These are phyloP conservation scores for Aureobasidium melanogenum DNA, from an alignment of 2,329 filamentous ascomycete genomes.

Conservation along the genomic window DNA sequence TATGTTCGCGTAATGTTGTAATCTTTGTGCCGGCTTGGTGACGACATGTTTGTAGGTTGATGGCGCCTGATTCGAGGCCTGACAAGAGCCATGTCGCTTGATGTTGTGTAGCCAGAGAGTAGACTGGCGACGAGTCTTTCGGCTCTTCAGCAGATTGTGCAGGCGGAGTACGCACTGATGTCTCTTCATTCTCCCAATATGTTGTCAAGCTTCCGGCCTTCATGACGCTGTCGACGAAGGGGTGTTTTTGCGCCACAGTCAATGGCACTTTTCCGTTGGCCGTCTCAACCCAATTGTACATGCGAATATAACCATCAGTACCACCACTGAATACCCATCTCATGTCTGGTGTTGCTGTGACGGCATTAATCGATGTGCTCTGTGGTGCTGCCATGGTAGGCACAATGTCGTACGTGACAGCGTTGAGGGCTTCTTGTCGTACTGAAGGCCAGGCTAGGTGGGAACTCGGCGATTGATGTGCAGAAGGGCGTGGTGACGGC, in stretches of 20 bases:
- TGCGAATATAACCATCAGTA: slow-evolving; percentile 89
- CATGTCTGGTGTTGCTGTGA: slow-evolving; percentile 87
- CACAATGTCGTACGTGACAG: slow-evolving; percentile 83
- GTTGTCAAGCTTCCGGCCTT: slow-evolving; percentile 91
- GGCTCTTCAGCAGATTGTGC: slow-evolving; percentile 40
- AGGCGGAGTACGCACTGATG: slow-evolving; percentile 31
- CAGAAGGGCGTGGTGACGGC: slow-evolving; percentile 33
- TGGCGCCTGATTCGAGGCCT: slow-evolving; percentile 80
- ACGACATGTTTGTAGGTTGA: slow-evolving; percentile 86
- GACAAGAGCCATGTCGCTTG: slow-evolving; percentile 86
- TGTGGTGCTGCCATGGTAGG: slow-evolving; percentile 96
- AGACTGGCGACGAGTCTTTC: slow-evolving; percentile 64
- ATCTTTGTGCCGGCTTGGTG: slow-evolving; percentile 94
- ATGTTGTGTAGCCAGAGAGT: slow-evolving; percentile 85
- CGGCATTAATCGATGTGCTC: slow-evolving; percentile 87
- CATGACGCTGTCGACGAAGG: slow-evolving; percentile 93
- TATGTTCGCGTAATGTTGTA: slow-evolving; percentile 69
- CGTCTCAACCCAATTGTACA: slow-evolving; percentile 91
- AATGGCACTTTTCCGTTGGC: slow-evolving; percentile 90
- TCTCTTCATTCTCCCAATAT: slow-evolving; percentile 98
- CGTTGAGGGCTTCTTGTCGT: slow-evolving; percentile 70
- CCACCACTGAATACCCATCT: slow-evolving; percentile 92
- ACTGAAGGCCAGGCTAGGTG: slow-evolving; percentile 34
- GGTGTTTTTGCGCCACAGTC: slow-evolving; percentile 90
- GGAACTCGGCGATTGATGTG: slow-evolving; percentile 20